Base-by-base conservation (phyloP, 495 filamentous ascomycete genomes). In the Trichoderma reesei region DNA sequence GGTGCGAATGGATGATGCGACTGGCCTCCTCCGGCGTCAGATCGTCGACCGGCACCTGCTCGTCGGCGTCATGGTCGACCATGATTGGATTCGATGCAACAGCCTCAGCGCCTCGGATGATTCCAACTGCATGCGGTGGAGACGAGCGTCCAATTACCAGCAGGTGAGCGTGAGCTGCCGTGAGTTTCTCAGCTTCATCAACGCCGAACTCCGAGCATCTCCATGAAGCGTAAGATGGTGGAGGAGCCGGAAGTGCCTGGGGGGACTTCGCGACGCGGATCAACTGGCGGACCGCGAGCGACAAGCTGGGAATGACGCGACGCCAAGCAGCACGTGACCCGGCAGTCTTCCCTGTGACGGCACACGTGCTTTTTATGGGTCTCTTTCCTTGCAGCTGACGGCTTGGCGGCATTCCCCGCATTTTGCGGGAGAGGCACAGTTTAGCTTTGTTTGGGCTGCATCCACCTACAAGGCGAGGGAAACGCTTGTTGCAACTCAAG, bases 1-100 rank as follows among this genome's bases (percentile, higher is more conserved):
- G 78, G 64, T 83, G 82, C 42, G 79, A 82, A 65, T 84, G 82
- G 67, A 84, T 84, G 67, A 84, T 84, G 67, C 81, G 79, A 67
- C 72, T 83, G 61, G 80, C 81, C 70, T 84, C 81, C 70, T 83
- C 82, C 20, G 79, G 79, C 39, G 79, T 81, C 63, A 82, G 77
- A 68, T 82, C 76, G 71, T 81, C 75, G 59, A 81, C 71, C 61
- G 63, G 69, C 56, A 72, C 70, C 62, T 70, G 73, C n/a, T 73
- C 71, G 18, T 76, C 71, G 9, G 72, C 65, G 46, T 76, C 75
- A 72, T 73, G 73, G 18, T 64, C 63, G 33, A 46, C 8, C 63
- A 63, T 63, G 61, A 42, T 63, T 41, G 31, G 41, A 36, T n/a
- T 39, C 41, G 37, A 61, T 39, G 60, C 26, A 56, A 34, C 20